Evolutionary conservation across 1,284 basidiomycete genomes (phyloP), one percentile per base, ranked within the genome.

Genomic region (Cerrena zonata): DNA sequence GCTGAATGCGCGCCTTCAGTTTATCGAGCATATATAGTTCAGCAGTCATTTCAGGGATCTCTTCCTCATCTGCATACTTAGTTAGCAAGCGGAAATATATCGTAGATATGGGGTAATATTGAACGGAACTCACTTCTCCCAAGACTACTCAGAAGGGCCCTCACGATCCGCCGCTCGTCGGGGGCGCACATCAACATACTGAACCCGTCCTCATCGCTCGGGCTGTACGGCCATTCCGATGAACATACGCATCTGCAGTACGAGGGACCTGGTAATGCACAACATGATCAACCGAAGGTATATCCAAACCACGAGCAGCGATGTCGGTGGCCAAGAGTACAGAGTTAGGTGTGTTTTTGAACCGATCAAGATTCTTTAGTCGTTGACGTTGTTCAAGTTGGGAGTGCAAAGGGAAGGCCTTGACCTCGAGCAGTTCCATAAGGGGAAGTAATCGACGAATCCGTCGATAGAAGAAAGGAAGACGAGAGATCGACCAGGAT

Each of bases 381-480:
- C 96, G 85, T 62, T 97, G 93, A 45, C 92, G 84, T 65, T 99
- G 96, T 67, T 98, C 94, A 54, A 99, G 77, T 61, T 96, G 91
- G 1, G 93, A 96, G 70, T 99, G 95, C 15, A 99, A 72, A 0
- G 92, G 87, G 61, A 82, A 93, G 15, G 82, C 86, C 27, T 88
- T 85, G 47, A 94, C 66, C 55, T 84, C 77, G 27, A 99, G 79
- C 2, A 93, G 73, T 53, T 88, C 86, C 59, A 94, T 76, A 18
- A 99, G 72, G 0, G 96, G 96, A 41, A 86, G 72, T 11, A 99
- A 76, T 18, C 96, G 81, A 40, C 96, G 84, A 59, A 99, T 96
- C 92, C 94, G 64, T 98, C 96, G 60, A 99, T 96, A 22, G 91
- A 87, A 24, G 91, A 90, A 30, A 98, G 75, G 70, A 99, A 99